A percentile compares a stretch with the other conserved stretches of the same genome.
Conservation (phyloP, 352 stramenopile genomes). For the Achlya hypogyna region DNA sequence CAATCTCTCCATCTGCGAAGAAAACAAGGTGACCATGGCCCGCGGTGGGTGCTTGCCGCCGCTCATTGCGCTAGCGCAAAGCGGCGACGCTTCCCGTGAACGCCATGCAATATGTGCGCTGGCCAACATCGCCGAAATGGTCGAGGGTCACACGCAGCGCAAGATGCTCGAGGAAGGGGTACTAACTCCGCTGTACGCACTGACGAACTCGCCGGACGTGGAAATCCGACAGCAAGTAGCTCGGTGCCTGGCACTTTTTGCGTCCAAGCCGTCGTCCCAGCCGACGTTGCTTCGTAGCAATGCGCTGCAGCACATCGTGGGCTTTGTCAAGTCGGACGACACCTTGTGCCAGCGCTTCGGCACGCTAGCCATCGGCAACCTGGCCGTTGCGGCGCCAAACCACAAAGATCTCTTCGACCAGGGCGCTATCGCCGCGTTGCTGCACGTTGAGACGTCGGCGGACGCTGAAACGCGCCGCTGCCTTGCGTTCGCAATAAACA, state of each 20-base stretch:
- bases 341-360: constrained; percentile 82
- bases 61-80: constrained; percentile 83
- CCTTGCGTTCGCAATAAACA: constrained; percentile 92
- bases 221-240: constrained; percentile 90
- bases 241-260: constrained; percentile 89
- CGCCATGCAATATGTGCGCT: constrained; percentile 89
- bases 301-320: constrained; percentile 80
- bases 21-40: constrained; percentile 95
- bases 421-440: constrained; percentile 80
- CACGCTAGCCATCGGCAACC: constrained; percentile 86
- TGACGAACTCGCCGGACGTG: constrained; percentile 60
- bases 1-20: constrained; percentile 92
- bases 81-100: constrained; percentile 84
- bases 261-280: constrained; percentile 88
- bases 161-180: constrained; percentile 91
- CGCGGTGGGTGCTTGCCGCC: constrained; percentile 89
- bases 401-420: constrained; percentile 91
- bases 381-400: constrained; percentile 80
- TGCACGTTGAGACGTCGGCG: constrained; percentile 72
- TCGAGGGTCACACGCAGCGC: constrained; percentile 91
- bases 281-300: constrained; percentile 76
- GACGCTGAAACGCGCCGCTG: constrained; percentile 88
- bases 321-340: constrained; percentile 78
- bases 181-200: constrained; percentile 83
- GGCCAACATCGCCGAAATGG: constrained; percentile 94